A percentile compares a stretch with the other conserved stretches of the same genome.
phyloP scores from a whole-genome alignment of 495 filamentous ascomycete species.

The Hypoxylon fuscum region DNA sequence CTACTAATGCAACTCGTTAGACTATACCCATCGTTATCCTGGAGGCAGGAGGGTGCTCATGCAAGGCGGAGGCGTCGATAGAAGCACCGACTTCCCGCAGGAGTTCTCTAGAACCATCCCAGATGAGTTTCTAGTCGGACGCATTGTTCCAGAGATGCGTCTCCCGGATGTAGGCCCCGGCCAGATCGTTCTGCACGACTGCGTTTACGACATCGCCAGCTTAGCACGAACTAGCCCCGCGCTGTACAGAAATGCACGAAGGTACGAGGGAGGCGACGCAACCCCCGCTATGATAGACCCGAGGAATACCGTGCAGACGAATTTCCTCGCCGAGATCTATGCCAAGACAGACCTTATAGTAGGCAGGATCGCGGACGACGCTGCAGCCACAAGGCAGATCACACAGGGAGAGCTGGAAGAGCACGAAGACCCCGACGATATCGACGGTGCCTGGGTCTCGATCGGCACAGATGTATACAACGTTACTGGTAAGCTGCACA shows the following conservation, averaged over 20 bases:
- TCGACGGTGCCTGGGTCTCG: background rate
- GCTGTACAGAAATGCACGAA: background rate
- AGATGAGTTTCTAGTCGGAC: background rate
- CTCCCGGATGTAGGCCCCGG: background rate
- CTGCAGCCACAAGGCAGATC: background rate
- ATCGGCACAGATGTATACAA: background rate
- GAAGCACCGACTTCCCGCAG: background rate
- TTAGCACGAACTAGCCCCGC: background rate
- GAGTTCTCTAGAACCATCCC: background rate
- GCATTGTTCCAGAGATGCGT: background rate
- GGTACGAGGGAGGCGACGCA: background rate
- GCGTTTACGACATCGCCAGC: background rate
- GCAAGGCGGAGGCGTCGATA: constrained; percentile 3
- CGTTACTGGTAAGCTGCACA: background rate
- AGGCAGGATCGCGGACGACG: background rate
- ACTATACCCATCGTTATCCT: background rate
- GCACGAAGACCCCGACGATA: background rate
- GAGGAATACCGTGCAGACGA: background rate
- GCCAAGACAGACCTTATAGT: background rate
- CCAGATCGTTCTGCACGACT: background rate
- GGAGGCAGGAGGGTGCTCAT: background rate
- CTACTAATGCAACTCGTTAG: background rate
- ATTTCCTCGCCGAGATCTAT: no score
- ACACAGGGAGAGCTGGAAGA: background rate
- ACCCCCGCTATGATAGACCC: background rate